Base-by-base conservation (phyloP, 2,329 filamentous ascomycete species). In the Penicillium sp. region DNA sequence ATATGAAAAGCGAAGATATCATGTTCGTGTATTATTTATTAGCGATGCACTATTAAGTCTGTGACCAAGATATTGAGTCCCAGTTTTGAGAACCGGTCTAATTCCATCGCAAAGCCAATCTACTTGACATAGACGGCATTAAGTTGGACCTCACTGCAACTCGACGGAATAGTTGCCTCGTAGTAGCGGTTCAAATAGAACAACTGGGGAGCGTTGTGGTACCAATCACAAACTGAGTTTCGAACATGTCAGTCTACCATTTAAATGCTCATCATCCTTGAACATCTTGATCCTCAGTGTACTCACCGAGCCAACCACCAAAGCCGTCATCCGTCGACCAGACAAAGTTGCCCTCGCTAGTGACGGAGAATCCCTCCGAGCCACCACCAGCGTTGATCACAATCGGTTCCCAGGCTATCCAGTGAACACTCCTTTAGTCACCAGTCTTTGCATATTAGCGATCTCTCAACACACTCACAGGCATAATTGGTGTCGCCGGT, bases 241-340 rank as follows among this genome's bases (percentile, higher is more conserved):
- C 4, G 35, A 33, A 24, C 18, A 22, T 9, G 37, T 52, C 6
- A 52, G 50, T 18, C 18, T 19, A 19, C 11, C 27, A n/a, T n/a
- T n/a, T n/a, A 11, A 49, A 31, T 35, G 46, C 16, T 19, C n/a
- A 35, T 19, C 22, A 27, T 27, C 19, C 33, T 35, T 10, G 16
- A 13, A 36, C 10, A 27, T 27, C 24, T 27, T 27, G 24, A 27
- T 27, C 24, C 24, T 7, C 24, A 27, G 24, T 27, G 24, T 27
- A 27, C 31, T 69, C 66, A 78, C 75, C 73, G 33, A 78, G 62
- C 76, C 76, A 78, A 24, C 75, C 75, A 33, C 68, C 70, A 44
- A 76, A 76, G 19, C 72, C 73, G n/a, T 62, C 53, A n/a, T 61
- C 35, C 43, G 66, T 64, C 19, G 67, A 67, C 67, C 69, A 72